Conservation (phyloP, 2,329 filamentous ascomycete species). For the Penicillium sp. region DNA sequence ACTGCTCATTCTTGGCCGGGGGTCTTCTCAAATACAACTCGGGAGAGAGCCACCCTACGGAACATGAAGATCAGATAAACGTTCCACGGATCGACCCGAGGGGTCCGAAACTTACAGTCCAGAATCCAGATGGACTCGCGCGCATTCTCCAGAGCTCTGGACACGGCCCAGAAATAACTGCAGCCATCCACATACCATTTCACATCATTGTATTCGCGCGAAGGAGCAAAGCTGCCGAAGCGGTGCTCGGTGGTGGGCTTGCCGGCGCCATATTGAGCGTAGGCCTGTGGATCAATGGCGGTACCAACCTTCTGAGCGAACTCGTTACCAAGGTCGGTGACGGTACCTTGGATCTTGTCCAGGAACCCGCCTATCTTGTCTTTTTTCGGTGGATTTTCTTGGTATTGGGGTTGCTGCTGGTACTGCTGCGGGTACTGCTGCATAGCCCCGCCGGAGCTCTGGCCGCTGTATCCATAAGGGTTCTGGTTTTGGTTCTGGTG, state of each 20-base stretch:
- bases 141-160: constrained; percentile 73
- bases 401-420: constrained; percentile 22
- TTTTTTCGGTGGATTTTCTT: constrained; percentile 34
- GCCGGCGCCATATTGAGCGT: constrained; percentile 43
- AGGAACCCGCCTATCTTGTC: constrained; percentile 50
- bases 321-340: constrained; percentile 52
- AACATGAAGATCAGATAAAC: constrained; percentile 6
- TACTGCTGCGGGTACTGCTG: constrained; percentile 23
- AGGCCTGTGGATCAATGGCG: constrained; percentile 48
- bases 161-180: constrained; percentile 83
- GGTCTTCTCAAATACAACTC: constrained; percentile 83
- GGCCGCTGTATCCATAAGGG: constrained; percentile 25
- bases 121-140: constrained; percentile 78
- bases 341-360: constrained; percentile 54
- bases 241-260: constrained; percentile 48
- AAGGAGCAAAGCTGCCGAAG: constrained; percentile 67
- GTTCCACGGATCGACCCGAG: neutral
- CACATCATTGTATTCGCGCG: constrained; percentile 66
- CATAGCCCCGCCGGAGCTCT: constrained; percentile 23
- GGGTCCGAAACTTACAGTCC: constrained; percentile 55
- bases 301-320: constrained; percentile 51
- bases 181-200: constrained; percentile 90
- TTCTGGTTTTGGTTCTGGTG: constrained; percentile 18
- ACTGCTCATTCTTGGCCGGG: constrained; percentile 75
- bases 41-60: constrained; percentile 72